Evolutionary conservation across 345 rosid species (phyloP).

Genomic region (Eucalyptus curtisii): DNA sequence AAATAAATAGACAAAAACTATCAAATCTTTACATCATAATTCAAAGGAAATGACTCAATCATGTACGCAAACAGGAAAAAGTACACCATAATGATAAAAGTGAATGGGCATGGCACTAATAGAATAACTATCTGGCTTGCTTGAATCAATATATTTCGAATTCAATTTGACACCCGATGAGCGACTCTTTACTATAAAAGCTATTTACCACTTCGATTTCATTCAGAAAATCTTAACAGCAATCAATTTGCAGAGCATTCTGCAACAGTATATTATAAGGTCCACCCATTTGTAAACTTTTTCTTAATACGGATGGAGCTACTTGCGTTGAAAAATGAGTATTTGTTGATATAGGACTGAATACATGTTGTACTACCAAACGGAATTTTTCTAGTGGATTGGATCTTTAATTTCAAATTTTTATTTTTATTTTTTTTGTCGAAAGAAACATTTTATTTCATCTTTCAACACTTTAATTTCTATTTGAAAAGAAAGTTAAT

Average conservation of each 20-base stretch:
- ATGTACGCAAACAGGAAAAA: accelerated
- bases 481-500: too few relatives aligned
- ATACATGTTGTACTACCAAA: too few relatives aligned
- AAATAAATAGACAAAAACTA: neutral
- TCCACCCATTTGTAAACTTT: neutral
- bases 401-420: too few relatives aligned
- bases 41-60: too few relatives aligned
- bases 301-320: neutral
- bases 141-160: too few relatives aligned
- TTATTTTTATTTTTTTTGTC: too few relatives aligned
- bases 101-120: neutral
- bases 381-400: too few relatives aligned
- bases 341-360: accelerated
- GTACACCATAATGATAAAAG: accelerated
- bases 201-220: neutral
- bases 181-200: neutral
- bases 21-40: neutral
- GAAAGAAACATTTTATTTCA: too few relatives aligned
- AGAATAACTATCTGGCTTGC: neutral
- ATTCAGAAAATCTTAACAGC: neutral
- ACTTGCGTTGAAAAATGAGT: neutral
- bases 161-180: neutral
- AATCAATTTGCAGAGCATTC: too few relatives aligned
- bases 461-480: too few relatives aligned
- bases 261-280: neutral